Base-by-base conservation (phyloP, 116 monocot genomes). In the Trichopus zeylanicus region DNA sequence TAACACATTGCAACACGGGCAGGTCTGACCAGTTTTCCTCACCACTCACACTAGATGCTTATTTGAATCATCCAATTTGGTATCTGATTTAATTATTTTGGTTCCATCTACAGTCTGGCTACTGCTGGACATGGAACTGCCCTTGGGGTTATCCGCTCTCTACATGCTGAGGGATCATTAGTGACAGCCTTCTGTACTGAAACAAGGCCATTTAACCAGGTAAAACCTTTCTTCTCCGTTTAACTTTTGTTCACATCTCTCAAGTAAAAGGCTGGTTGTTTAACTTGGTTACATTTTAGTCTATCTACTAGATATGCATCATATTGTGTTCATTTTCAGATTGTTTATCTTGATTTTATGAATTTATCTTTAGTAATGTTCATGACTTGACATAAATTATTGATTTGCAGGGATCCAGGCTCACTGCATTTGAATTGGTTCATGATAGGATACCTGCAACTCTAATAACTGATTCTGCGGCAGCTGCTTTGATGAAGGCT, bases 81-180 rank as follows among this genome's bases (percentile, higher is more conserved):
- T 56, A 3, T 56, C 2, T 10, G 23, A 13, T 20, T 37, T 16
- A 5, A 20, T 27, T 48, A 19, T 8, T 28, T 22, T 56, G 37
- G 5, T 28, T 29, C 21, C 28, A 18, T 56, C 19, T 25, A 66
- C 74, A 97, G 97, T 69, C 88, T 98, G 54, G 97, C 97, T 4
- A 98, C 91, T 70, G 97, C 91, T 75, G 97, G 91, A 53, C 91
- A 91, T 78, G 97, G 97, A 65, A 98, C 97, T 68, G 91, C 97
- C 26, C 85, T 98, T 63, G 97, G 91, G 28, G 97, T 98, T 25
- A 87, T 98, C 38, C 91, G 97, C 31, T 71, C 97, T 23, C 72
- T 91, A 63, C 81, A 87, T 71, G 57, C 75, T 64, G 70, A 66
- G 55, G 91, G 77, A 52, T 35, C 58, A 59, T 47, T 98, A 35